A percentile compares a stretch with the other conserved stretches of the same genome.
Evolutionary conservation across 192 early-diverging fungal genomes (phyloP).

Genomic region (Dissophora ornata): DNA sequence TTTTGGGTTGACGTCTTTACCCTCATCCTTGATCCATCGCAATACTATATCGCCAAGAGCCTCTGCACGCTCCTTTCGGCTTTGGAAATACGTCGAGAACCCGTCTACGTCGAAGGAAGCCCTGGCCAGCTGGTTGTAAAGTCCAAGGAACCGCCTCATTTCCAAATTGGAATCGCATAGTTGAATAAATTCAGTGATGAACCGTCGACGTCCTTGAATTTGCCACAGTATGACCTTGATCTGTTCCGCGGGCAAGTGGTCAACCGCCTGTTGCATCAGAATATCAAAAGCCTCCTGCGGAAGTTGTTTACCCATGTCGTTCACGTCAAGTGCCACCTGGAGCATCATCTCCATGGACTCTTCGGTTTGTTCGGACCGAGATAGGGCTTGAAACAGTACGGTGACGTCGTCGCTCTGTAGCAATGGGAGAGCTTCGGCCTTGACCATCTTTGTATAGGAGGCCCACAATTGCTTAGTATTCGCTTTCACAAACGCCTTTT

Average conservation of each 20-base stretch:
- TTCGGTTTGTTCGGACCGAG: slow-evolving; percentile 21
- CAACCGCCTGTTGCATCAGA: slow-evolving; percentile 19
- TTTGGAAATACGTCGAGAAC: slow-evolving; percentile 36
- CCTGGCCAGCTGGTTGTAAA: slow-evolving; percentile 19
- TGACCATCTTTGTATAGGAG: slow-evolving; percentile 26
- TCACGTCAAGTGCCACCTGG: slow-evolving; percentile 40
- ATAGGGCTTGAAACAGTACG: slow-evolving; percentile 21
- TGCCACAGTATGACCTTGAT: slow-evolving; percentile 32
- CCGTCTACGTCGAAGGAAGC: slow-evolving; percentile 36
- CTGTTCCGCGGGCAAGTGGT: slow-evolving; percentile 36
- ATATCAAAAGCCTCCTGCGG: slow-evolving; percentile 42
- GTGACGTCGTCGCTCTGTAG: slow-evolving; percentile 34
- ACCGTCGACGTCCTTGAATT: slow-evolving; percentile 48
- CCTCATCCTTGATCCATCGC: slow-evolving; percentile 24
- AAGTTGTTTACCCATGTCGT: slow-evolving; percentile 40
- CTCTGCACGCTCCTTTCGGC: slow-evolving; percentile 21
- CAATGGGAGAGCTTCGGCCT: slow-evolving; percentile 1
- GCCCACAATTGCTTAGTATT: slow-evolving; percentile 17
- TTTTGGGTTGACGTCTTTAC: background rate
- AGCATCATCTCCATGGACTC: slow-evolving; percentile 53
- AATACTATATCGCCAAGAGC: slow-evolving; percentile 7
- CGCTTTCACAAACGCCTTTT: slow-evolving; percentile 29
- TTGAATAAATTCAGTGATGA: slow-evolving; percentile 35
- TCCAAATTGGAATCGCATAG: slow-evolving; percentile 41
- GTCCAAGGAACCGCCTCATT: slow-evolving; percentile 25